phyloP scores from a whole-genome alignment of 108 stramenopile species.

The Aurantiochytrium sp. region DNA sequence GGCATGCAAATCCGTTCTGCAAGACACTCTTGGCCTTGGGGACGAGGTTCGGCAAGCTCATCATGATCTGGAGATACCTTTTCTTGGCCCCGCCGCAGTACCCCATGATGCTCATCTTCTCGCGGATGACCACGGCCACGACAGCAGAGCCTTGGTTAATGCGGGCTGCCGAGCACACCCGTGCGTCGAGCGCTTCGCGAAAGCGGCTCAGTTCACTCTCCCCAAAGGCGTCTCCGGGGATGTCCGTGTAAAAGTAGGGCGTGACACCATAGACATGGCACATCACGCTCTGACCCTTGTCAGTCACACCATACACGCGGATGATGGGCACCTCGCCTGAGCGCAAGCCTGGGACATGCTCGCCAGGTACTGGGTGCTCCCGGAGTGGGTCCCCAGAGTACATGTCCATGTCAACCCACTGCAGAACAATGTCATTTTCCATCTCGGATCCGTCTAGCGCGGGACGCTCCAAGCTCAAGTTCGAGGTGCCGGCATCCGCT shows the following conservation, averaged over 20 bases:
- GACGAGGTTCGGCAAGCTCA: conserved; percentile 82
- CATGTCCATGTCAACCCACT: conserved; percentile 97
- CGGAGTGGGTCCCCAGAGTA: conserved; percentile 64
- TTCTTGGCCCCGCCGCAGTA: conserved; percentile 64
- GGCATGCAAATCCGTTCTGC: conserved; percentile 76
- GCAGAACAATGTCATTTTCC: conserved; percentile 36
- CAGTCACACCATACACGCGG: conserved; percentile 84
- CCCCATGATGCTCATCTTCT: conserved; percentile 73
- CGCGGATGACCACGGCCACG: conserved; percentile 46
- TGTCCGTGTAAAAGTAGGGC: conserved; percentile 79
- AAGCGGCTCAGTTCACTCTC: conserved; percentile 51
- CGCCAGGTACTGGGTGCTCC: conserved; percentile 57
- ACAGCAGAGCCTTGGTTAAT: background rate
- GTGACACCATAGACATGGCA: conserved; percentile 91
- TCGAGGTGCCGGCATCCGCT: background rate
- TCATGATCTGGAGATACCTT: conserved; percentile 71
- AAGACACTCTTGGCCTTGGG: conserved; percentile 78
- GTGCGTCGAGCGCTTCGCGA: conserved; percentile 24
- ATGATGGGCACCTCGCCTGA: conserved; percentile 75
- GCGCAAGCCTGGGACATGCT: conserved; percentile 35
- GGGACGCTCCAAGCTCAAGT: background rate
- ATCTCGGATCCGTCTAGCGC: background rate
- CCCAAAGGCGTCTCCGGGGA: conserved; percentile 53
- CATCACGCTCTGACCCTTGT: conserved; percentile 76
- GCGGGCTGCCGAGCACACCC: background rate